A percentile compares a stretch with the other conserved stretches of the same genome.
Evolutionary conservation across 306 rosid genomes (phyloP).

Genomic region (Cercis canadensis): DNA sequence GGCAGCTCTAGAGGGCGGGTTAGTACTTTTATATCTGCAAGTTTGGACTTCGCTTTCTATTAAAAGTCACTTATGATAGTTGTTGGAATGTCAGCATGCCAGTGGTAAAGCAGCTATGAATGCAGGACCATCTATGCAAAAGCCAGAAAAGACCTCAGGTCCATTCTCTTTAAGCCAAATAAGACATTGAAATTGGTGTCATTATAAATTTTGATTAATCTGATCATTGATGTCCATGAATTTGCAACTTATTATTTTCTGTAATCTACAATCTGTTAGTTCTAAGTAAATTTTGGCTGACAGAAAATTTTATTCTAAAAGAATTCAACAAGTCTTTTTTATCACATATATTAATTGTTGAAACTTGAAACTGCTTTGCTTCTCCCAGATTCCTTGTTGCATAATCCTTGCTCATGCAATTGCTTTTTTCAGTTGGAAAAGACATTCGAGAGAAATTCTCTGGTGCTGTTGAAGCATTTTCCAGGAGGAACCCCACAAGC

Average conservation of each 20-base stretch:
- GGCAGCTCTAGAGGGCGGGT: constrained; percentile 81
- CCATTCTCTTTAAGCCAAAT: constrained; percentile 34
- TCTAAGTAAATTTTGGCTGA: not conserved
- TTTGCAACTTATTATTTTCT: constrained; percentile 13
- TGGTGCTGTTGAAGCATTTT: constrained; percentile 85
- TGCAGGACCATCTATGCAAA: constrained; percentile 66
- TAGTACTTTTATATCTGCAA: constrained; percentile 36
- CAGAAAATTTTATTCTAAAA: constrained; percentile 7
- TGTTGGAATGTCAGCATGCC: constrained; percentile 56
- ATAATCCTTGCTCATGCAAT: constrained; percentile 42
- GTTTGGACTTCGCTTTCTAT: constrained; percentile 20
- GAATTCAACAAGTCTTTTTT: constrained; percentile 6
- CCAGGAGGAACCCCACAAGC: constrained; percentile 65
- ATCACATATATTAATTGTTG: not conserved
- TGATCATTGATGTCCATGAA: constrained; percentile 13
- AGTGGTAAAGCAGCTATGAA: constrained; percentile 75
- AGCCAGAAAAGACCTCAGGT: constrained; percentile 87
- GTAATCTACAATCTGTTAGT: constrained; percentile 23
- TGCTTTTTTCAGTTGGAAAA: constrained; percentile 73
- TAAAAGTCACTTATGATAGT: constrained; percentile 44
- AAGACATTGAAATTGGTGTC: constrained; percentile 33
- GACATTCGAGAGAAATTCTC: constrained; percentile 86
- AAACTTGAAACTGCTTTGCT: constrained; percentile 25
- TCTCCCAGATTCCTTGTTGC: constrained; percentile 29
- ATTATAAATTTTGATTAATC: constrained; percentile 21